These are phyloP conservation scores for Fraxinus latifolia DNA, from an alignment of 305 asterid species.

Conservation along the genomic window DNA sequence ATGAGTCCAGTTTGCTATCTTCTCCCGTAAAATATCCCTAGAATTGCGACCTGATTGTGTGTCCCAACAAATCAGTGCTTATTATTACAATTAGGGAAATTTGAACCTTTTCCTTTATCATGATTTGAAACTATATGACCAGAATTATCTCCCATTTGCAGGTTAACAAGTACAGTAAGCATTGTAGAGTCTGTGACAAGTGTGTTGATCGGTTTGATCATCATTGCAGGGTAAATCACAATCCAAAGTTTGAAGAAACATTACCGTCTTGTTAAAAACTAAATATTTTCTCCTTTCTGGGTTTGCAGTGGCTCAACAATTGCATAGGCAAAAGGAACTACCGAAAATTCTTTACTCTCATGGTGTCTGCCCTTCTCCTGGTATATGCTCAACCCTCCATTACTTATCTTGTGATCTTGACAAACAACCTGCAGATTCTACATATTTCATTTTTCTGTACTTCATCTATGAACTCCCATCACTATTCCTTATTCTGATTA, in stretches of 20 bases:
- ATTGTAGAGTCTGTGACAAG: slow-evolving; percentile 97
- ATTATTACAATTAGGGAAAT: neutral
- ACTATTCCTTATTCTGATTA: neutral
- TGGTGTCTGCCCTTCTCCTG: slow-evolving; percentile 95
- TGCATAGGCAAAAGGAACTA: slow-evolving; percentile 94
- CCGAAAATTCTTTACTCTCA: slow-evolving; percentile 79
- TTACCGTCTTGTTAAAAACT: slow-evolving; percentile 5
- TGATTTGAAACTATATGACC: neutral
- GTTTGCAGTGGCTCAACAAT: slow-evolving; percentile 92
- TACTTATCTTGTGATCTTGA: slow-evolving; percentile 8
- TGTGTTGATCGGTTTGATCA: slow-evolving; percentile 95
- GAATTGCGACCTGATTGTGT: neutral
- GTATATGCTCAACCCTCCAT: slow-evolving; percentile 50
- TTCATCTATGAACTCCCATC: neutral
- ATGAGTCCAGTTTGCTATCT: neutral
- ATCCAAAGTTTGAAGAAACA: slow-evolving; percentile 1
- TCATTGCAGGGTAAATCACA: slow-evolving; percentile 85
- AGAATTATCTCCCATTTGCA: slow-evolving; percentile 30
- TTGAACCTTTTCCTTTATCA: neutral
- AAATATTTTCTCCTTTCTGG: slow-evolving; percentile 11
- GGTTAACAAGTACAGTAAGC: slow-evolving; percentile 98
- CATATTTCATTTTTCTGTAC: neutral
- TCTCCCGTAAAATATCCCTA: neutral
- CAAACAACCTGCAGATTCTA: neutral
- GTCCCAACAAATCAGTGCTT: neutral